Evolutionary conservation across 192 early-diverging fungal species (phyloP).

Genomic region (Kappamyces sp.): DNA sequence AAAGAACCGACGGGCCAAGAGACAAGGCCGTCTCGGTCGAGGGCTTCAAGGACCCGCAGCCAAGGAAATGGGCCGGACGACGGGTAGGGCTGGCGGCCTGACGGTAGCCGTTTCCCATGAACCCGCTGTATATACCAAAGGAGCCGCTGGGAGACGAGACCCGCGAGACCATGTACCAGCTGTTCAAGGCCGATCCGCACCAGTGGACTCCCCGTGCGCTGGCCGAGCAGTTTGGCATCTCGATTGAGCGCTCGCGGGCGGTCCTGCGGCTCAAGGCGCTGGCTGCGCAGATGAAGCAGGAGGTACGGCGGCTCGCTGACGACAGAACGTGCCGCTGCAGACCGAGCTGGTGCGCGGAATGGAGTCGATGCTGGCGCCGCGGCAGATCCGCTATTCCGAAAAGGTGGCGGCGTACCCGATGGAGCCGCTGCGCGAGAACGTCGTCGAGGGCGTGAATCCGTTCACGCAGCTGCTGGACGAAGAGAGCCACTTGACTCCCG

Average conservation of each 20-base stretch:
- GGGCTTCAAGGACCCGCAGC: too few species aligned
- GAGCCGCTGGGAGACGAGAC: constrained; percentile 64
- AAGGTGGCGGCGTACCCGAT: background rate
- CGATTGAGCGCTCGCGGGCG: constrained; percentile 84
- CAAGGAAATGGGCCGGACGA: too few species aligned
- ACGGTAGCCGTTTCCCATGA: constrained; percentile 92
- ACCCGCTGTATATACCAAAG: constrained; percentile 74
- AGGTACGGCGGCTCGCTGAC: constrained; percentile 31
- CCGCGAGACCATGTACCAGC: constrained; percentile 67
- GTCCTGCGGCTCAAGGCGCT: constrained; percentile 79
- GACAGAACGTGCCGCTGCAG: constrained; percentile 51
- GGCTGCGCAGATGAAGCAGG: constrained; percentile 64
- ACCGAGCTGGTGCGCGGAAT: constrained; percentile 69
- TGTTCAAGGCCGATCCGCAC: constrained; percentile 53
- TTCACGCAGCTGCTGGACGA: constrained; percentile 79
- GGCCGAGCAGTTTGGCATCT: constrained; percentile 62
- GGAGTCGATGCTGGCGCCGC: constrained; percentile 73
- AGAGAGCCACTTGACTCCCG: constrained; percentile 60
- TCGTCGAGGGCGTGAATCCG: constrained; percentile 61
- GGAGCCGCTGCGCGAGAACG: constrained; percentile 30
- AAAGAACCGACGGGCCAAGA: too few species aligned
- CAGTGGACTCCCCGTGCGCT: constrained; percentile 63
- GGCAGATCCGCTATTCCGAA: constrained; percentile 5
- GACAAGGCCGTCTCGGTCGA: too few species aligned
- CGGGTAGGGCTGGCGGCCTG: too few species aligned